A percentile compares a stretch with the other conserved stretches of the same genome.
Conservation (phyloP, 1,284 basidiomycete genomes). For the Cutaneotrichosporon curvatum region DNA sequence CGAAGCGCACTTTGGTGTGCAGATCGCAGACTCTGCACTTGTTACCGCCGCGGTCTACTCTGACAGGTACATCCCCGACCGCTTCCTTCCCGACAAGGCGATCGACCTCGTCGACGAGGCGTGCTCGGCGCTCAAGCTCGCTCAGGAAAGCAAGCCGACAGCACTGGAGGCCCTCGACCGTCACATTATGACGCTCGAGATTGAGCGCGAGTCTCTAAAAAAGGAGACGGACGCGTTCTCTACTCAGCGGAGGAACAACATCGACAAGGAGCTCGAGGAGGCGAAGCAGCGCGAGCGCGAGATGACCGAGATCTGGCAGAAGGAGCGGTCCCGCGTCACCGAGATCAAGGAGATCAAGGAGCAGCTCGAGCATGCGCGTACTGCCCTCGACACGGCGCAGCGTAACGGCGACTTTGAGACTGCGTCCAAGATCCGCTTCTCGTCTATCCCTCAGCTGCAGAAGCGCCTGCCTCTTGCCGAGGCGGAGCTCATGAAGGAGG, state of each 20-base stretch:
- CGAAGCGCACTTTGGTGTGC: conserved; percentile 84
- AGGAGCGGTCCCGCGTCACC: conserved; percentile 68
- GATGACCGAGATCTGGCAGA: conserved; percentile 64
- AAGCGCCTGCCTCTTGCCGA: conserved; percentile 56
- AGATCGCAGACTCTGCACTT: conserved; percentile 76
- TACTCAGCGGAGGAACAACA: conserved; percentile 59
- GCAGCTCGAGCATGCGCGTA: conserved; percentile 72
- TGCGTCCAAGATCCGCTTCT: conserved; percentile 73
- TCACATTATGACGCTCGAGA: conserved; percentile 77
- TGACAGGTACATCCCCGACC: conserved; percentile 75
- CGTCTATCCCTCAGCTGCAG: conserved; percentile 75
- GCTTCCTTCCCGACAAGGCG: conserved; percentile 82
- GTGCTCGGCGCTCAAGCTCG: conserved; percentile 74
- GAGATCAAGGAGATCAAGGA: conserved; percentile 69
- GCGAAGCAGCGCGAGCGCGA: conserved; percentile 72
- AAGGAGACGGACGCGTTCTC: conserved; percentile 81
- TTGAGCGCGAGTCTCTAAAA: conserved; percentile 82
- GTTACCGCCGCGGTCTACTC: conserved; percentile 77
- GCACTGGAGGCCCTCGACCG: conserved; percentile 75
- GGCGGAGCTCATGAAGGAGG: conserved; percentile 55
- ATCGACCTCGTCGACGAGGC: conserved; percentile 83
- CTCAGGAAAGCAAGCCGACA: conserved; percentile 85
- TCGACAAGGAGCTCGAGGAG: conserved; percentile 56
- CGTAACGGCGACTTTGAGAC: conserved; percentile 73
- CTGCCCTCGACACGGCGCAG: conserved; percentile 80